phyloP scores from a whole-genome alignment of 1,284 basidiomycete species.

The Meira nashicola region DNA sequence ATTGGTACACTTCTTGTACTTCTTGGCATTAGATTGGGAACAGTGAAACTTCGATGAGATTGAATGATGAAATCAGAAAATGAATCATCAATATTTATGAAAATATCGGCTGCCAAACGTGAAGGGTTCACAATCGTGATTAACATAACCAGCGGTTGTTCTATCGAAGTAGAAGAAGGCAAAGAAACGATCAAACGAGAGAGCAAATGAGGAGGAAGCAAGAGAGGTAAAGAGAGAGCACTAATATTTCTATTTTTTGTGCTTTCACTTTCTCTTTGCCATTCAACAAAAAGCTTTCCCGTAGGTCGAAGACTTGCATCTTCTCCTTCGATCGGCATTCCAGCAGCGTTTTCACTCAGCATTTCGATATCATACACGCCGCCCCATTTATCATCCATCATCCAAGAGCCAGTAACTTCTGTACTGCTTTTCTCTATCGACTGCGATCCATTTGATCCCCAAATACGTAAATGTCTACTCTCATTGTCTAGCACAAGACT shows the following conservation, averaged over 20 bases:
- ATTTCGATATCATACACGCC: constrained; percentile 13
- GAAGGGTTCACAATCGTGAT: constrained; percentile 11
- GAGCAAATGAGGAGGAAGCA: constrained; percentile 14
- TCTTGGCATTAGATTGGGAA: constrained; percentile 7
- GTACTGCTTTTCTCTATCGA: neutral
- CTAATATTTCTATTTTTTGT: neutral
- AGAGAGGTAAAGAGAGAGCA: constrained; percentile 9
- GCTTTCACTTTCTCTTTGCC: constrained; percentile 8
- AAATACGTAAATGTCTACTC: constrained; percentile 7
- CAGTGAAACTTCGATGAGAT: constrained; percentile 7
- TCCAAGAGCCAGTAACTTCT: constrained; percentile 6
- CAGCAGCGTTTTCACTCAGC: constrained; percentile 1
- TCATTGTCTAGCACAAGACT: constrained; percentile 5
- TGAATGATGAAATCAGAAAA: constrained; percentile 4
- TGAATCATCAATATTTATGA: constrained; percentile 1
- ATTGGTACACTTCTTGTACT: constrained; percentile 12
- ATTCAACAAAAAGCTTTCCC: constrained; percentile 10
- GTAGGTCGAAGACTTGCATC: constrained; percentile 11
- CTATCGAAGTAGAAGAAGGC: constrained; percentile 5
- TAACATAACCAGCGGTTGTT: constrained; percentile 10
- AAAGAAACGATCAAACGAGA: constrained; percentile 13
- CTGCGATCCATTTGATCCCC: neutral
- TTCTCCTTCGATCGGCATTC: neutral
- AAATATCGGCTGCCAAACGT: constrained; percentile 5
- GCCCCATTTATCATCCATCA: constrained; percentile 14